A percentile compares a stretch with the other conserved stretches of the same genome.
Conservation (phyloP, 2,329 filamentous ascomycete species). For the Aplosporella prunicola region DNA sequence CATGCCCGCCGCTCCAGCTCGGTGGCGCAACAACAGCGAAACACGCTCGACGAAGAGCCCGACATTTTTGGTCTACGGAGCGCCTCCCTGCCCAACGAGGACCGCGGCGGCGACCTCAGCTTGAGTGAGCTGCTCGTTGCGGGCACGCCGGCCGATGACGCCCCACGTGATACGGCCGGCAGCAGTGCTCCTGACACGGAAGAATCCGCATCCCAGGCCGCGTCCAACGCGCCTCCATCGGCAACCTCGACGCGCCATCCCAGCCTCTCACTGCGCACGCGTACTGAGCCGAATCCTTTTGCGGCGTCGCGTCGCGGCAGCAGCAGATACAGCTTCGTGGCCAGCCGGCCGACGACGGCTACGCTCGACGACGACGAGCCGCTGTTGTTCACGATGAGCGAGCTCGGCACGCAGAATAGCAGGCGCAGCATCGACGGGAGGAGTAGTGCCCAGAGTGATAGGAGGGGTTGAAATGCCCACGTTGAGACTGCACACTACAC, state of each 20-base stretch:
- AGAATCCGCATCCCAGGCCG: no score
- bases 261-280: constrained; percentile 21
- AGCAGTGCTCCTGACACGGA: constrained; percentile 2
- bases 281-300: constrained; percentile 13
- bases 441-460: constrained; percentile 17
- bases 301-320: no score
- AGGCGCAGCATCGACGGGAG: constrained; percentile 29
- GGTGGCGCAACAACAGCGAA: constrained; percentile 53
- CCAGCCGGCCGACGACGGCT: no score
- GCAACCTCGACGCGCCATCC: no score
- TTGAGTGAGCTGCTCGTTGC: constrained; percentile 49
- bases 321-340: constrained; percentile 33
- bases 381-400: constrained; percentile 63
- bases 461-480: constrained; percentile 5
- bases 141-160: not conserved
- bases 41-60: constrained; percentile 53
- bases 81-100: constrained; percentile 57
- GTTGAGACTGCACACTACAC: no score
- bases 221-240: no score
- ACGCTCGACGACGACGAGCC: constrained; percentile 56
- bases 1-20: constrained; percentile 54
- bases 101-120: constrained; percentile 54
- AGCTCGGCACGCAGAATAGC: constrained; percentile 44
- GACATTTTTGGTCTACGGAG: constrained; percentile 55
- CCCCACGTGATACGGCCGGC: no score